phyloP scores from a whole-genome alignment of 2,329 filamentous ascomycete genomes.

The Beauveria asiatica region DNA sequence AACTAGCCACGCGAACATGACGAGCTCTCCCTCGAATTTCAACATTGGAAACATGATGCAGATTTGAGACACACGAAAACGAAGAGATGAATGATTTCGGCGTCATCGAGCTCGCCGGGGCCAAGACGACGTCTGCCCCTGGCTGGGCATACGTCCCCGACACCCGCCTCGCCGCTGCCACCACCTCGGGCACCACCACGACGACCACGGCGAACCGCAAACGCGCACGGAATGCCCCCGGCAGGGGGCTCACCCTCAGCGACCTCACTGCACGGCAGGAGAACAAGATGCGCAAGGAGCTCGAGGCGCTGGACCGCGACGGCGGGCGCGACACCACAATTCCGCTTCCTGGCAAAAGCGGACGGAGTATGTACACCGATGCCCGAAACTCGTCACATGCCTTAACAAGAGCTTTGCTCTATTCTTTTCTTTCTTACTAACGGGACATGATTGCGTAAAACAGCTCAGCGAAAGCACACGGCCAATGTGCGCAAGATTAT shows the following conservation, averaged over 20 bases:
- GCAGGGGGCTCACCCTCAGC: conserved; percentile 38
- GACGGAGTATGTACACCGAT: conserved; percentile 25
- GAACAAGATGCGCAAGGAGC: conserved; percentile 69
- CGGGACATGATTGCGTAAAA: background rate
- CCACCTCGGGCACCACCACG: conserved; percentile 38
- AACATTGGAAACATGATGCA: background rate
- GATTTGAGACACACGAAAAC: background rate
- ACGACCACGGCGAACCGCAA: conserved; percentile 50
- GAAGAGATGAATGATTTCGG: conserved; percentile 56
- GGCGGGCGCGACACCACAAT: conserved; percentile 66
- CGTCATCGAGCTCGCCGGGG: conserved; percentile 73
- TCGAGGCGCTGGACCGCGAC: conserved; percentile 76
- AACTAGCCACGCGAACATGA: no score
- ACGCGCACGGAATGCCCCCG: conserved; percentile 54
- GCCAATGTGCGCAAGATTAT: conserved; percentile 68
- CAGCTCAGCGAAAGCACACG: conserved; percentile 50
- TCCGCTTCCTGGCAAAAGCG: conserved; percentile 51
- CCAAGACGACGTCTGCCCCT: conserved; percentile 61
- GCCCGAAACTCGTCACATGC: no score
- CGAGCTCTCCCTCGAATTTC: no score
- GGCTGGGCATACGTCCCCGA: conserved; percentile 93
- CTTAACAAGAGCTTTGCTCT: no score
- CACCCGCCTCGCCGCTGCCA: conserved; percentile 41
- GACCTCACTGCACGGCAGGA: conserved; percentile 77
- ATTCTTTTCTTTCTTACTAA: conserved; percentile 6